Percentiles rank a stretch among this genome's conserved stretches.
Evolutionary conservation across 306 rosid species (phyloP).

Genomic region (Casuarina cunninghamiana): DNA sequence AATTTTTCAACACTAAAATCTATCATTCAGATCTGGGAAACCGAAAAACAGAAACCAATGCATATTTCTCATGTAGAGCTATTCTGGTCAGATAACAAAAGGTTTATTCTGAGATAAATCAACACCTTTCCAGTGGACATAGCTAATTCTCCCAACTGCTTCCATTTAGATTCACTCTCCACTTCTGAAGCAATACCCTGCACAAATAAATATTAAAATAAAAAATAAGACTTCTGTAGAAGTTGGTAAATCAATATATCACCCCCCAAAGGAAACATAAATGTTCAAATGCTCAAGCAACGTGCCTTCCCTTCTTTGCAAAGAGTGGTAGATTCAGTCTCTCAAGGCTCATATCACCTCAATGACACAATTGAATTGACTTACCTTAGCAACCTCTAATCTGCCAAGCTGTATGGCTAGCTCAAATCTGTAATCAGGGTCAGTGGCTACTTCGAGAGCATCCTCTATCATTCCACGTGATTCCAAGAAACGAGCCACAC

Average conservation of each 20-base stretch:
- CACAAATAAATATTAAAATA: slow-evolving; percentile 13
- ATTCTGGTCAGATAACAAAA: not conserved
- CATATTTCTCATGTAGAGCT: not conserved
- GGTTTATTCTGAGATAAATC: slow-evolving; percentile 5
- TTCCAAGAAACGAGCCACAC: slow-evolving; percentile 99
- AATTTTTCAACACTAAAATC: not conserved
- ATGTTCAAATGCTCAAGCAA: not conserved
- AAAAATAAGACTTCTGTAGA: slow-evolving; percentile 8
- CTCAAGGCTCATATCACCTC: slow-evolving; percentile 15
- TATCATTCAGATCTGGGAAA: not conserved
- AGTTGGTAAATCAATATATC: slow-evolving; percentile 14
- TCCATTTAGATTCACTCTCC: slow-evolving; percentile 96
- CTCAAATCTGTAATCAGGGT: slow-evolving; percentile 94
- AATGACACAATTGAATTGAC: slow-evolving; percentile 17
- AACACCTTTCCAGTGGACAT: slow-evolving; percentile 93
- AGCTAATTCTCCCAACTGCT: slow-evolving; percentile 97
- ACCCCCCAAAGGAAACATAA: slow-evolving; percentile 16
- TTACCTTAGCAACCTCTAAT: slow-evolving; percentile 92
- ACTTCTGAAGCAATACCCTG: slow-evolving; percentile 86
- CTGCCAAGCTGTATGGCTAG: slow-evolving; percentile 95
- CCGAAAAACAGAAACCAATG: not conserved
- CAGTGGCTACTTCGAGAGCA: slow-evolving; percentile 96
- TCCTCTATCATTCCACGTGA: slow-evolving; percentile 98
- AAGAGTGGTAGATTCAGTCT: no score
- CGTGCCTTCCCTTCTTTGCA: no score